Evolutionary conservation across 208 protist genomes (phyloP).

Genomic region (Zelonia costaricensis): DNA sequence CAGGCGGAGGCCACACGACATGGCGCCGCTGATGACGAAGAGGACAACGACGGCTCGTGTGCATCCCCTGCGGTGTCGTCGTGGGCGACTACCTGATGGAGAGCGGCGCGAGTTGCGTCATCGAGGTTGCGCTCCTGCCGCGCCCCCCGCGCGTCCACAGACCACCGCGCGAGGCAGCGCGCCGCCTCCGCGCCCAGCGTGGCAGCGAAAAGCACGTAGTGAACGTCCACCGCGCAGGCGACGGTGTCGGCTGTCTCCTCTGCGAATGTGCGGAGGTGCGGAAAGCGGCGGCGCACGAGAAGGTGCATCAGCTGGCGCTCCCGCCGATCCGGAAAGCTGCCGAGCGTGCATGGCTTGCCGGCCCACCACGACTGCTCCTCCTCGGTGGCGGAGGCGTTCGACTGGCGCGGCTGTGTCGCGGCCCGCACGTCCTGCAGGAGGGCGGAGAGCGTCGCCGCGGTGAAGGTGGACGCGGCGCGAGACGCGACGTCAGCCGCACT

Average conservation of each 20-base stretch:
- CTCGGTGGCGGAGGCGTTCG: not conserved
- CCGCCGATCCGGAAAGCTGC: conserved; percentile 6
- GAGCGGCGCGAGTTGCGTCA: not conserved
- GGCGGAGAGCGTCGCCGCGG: not conserved
- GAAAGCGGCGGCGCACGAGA: conserved; percentile 43
- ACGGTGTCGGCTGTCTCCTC: conserved; percentile 12
- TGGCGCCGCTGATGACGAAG: too few species aligned
- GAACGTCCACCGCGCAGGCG: conserved; percentile 20
- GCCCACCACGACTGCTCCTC: not conserved
- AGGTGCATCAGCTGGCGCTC: conserved; percentile 29
- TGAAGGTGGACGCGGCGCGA: conserved; percentile 2
- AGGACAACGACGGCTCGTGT: too few species aligned
- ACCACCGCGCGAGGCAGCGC: conserved; percentile 39
- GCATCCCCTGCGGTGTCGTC: conserved; percentile 2
- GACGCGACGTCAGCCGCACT: not conserved
- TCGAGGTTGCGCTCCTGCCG: conserved; percentile 10
- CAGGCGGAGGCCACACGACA: too few species aligned
- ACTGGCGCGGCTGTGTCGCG: conserved; percentile 12
- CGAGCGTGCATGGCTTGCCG: not conserved
- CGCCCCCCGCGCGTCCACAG: conserved; percentile 11
- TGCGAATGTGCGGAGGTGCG: conserved; percentile 41
- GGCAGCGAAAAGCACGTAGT: conserved; percentile 42
- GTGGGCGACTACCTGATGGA: not conserved
- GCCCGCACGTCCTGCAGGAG: conserved; percentile 15
- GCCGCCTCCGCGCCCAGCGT: conserved; percentile 34